These are phyloP conservation scores for Fonsecaea nubica DNA, from an alignment of 2,329 filamentous ascomycete genomes.

Conservation along the genomic window DNA sequence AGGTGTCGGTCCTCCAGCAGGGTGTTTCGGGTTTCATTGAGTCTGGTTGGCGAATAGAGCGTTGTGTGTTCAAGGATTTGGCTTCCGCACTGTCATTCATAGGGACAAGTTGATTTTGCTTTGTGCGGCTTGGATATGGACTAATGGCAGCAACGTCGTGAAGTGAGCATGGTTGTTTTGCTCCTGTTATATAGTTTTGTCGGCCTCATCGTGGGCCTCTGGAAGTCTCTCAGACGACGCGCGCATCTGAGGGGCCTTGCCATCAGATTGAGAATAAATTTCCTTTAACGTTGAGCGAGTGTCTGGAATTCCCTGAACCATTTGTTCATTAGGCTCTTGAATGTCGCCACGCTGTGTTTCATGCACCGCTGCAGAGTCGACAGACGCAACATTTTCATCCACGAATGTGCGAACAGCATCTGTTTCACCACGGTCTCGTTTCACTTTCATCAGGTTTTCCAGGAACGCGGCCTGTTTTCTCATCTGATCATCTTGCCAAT, in stretches of 20 bases:
- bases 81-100: slow-evolving; percentile 29
- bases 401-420: slow-evolving; percentile 65
- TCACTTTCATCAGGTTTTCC: slow-evolving; percentile 69
- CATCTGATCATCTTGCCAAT: slow-evolving; percentile 37
- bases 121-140: slow-evolving; percentile 1
- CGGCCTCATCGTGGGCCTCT: not conserved
- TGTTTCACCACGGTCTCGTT: slow-evolving; percentile 67
- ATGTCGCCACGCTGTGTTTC: slow-evolving; percentile 46
- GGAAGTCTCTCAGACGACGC: slow-evolving; percentile 2
- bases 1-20: not conserved
- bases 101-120: not conserved
- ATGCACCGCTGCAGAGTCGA: slow-evolving; percentile 39
- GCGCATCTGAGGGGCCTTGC: slow-evolving; percentile 11
- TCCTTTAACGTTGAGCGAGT: slow-evolving; percentile 48
- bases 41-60: slow-evolving; percentile 12
- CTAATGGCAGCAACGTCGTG: slow-evolving; percentile 10
- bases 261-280: slow-evolving; percentile 43
- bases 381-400: slow-evolving; percentile 45
- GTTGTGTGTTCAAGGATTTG: slow-evolving; percentile 17
- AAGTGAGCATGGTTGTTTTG: slow-evolving; percentile 17
- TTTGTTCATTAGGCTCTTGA: slow-evolving; percentile 46
- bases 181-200: slow-evolving; percentile 20
- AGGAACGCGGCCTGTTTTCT: slow-evolving; percentile 63
- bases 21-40: slow-evolving; percentile 14
- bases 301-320: slow-evolving; percentile 47